A percentile compares a stretch with the other conserved stretches of the same genome.
Evolutionary conservation across 2,329 filamentous ascomycete species (phyloP).

Genomic region (Huntiella decipiens): DNA sequence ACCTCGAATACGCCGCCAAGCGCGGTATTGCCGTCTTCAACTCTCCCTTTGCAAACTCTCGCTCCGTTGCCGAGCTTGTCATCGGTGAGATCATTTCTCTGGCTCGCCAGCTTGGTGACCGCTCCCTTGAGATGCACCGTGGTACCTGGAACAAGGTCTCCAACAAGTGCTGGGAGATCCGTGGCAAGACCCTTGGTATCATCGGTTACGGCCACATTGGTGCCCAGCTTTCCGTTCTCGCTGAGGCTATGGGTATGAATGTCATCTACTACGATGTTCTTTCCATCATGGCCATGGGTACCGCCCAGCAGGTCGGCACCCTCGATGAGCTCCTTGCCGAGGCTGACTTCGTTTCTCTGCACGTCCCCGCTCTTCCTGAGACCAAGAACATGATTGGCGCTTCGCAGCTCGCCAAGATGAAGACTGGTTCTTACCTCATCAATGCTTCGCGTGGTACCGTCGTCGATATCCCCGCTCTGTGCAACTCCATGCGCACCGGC

Average conservation of each 20-base stretch:
- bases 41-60: constrained; percentile 94
- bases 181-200: constrained; percentile 89
- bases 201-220: constrained; percentile 96
- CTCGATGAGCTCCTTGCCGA: constrained; percentile 57
- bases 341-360: constrained; percentile 83
- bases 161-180: constrained; percentile 90
- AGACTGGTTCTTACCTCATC: constrained; percentile 79
- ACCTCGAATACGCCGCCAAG: constrained; percentile 63
- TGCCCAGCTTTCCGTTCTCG: constrained; percentile 82
- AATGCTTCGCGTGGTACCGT: constrained; percentile 90
- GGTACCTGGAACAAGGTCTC: constrained; percentile 98
- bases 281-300: constrained; percentile 87
- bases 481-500: constrained; percentile 68
- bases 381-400: constrained; percentile 84
- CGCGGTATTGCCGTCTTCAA: constrained; percentile 96
- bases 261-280: constrained; percentile 95
- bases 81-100: constrained; percentile 85
- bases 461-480: constrained; percentile 80
- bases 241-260: constrained; percentile 93
- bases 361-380: constrained; percentile 85
- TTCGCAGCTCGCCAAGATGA: constrained; percentile 70
- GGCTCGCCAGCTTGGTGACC: constrained; percentile 80
- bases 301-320: constrained; percentile 61
- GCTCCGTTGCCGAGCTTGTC: constrained; percentile 88
- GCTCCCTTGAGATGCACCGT: constrained; percentile 81